Evolutionary conservation across 331 rosid genomes (phyloP).

Genomic region (Dryas integrifolia): DNA sequence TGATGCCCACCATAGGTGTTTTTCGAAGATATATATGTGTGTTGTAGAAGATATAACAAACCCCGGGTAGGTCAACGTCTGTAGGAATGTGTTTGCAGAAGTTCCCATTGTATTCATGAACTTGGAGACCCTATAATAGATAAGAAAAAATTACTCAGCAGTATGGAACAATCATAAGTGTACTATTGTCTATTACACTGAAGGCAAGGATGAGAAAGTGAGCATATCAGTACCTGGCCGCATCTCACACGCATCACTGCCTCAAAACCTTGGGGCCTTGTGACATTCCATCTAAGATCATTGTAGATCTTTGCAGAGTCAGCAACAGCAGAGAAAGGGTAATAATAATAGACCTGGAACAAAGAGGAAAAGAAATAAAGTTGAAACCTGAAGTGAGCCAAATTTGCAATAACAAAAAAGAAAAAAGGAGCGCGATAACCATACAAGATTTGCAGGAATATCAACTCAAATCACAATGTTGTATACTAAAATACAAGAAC

Average conservation of each 20-base stretch:
- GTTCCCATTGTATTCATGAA: constrained; percentile 83
- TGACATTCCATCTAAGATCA: constrained; percentile 94
- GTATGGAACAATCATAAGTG: not conserved
- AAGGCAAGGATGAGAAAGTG: not conserved
- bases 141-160: constrained; percentile 15
- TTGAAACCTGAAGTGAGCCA: not conserved
- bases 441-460: not conserved
- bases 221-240: constrained; percentile 63
- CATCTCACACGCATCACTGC: constrained; percentile 99
- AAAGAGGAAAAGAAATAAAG: constrained; percentile 5
- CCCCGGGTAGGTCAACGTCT: constrained; percentile 93
- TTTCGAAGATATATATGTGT: too few relatives aligned
- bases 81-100: constrained; percentile 91
- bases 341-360: constrained; percentile 80
- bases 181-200: not conserved
- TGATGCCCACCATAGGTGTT: too few relatives aligned
- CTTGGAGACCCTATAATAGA: constrained; percentile 80
- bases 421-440: not conserved
- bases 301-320: constrained; percentile 92
- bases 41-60: constrained; percentile 37
- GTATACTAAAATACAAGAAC: not conserved
- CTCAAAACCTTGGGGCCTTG: constrained; percentile 97
- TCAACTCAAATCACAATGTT: not conserved
- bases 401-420: not conserved
- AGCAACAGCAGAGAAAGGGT: constrained; percentile 90